phyloP scores from a whole-genome alignment of 2,329 filamentous ascomycete genomes.

The Ascocoryne sarcoides region DNA sequence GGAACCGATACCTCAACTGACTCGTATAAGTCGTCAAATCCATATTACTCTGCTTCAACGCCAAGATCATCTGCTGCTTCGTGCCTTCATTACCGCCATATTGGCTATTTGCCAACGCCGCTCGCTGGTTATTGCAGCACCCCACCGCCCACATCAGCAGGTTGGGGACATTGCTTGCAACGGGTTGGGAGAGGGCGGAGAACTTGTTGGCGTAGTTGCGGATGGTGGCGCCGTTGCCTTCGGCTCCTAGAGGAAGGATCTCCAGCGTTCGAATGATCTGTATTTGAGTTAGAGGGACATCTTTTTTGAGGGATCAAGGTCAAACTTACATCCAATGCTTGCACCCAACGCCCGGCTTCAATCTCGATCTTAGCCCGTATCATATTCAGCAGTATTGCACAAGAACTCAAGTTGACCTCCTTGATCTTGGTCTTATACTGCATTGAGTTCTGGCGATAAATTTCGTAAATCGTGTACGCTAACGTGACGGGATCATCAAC shows the following conservation, averaged over 20 bases:
- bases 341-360: slow-evolving; percentile 48
- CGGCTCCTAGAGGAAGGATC: slow-evolving; percentile 70
- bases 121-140: slow-evolving; percentile 72
- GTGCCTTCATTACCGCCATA: slow-evolving; percentile 67
- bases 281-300: slow-evolving; percentile 13
- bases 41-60: slow-evolving; percentile 71
- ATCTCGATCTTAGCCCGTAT: slow-evolving; percentile 51
- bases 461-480: slow-evolving; percentile 50
- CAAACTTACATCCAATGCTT: slow-evolving; percentile 57
- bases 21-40: slow-evolving; percentile 93
- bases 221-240: slow-evolving; percentile 68
- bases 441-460: slow-evolving; percentile 53
- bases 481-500: slow-evolving; percentile 59
- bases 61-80: slow-evolving; percentile 54
- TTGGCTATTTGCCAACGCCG: slow-evolving; percentile 57
- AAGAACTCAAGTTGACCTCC: slow-evolving; percentile 46
- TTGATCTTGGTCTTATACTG: slow-evolving; percentile 54
- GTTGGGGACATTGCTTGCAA: slow-evolving; percentile 83
- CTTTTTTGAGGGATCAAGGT: background rate
- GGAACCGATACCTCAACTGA: slow-evolving; percentile 83
- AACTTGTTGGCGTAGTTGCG: slow-evolving; percentile 76
- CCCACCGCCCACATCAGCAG: slow-evolving; percentile 89
- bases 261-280: slow-evolving; percentile 66
- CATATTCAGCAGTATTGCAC: slow-evolving; percentile 50
- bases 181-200: slow-evolving; percentile 64